Percentiles rank a stretch among this genome's conserved stretches.
These are phyloP conservation scores for Gossypium gossypioides DNA, from an alignment of 441 rosid genomes.

Conservation along the genomic window DNA sequence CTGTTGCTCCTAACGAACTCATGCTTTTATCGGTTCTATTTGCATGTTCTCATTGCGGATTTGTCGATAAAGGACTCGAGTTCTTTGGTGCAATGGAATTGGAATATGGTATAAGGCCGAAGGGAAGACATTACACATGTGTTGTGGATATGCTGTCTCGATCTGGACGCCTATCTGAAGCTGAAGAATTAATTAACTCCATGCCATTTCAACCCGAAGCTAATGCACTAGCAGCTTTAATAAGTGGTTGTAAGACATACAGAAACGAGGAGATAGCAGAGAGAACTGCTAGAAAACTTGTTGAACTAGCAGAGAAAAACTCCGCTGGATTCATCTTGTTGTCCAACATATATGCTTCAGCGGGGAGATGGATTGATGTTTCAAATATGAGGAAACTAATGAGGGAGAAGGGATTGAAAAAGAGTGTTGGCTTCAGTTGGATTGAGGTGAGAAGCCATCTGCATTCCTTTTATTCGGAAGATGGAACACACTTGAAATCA, in stretches of 20 bases:
- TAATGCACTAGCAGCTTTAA: slow-evolving; percentile 40
- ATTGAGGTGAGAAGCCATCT: slow-evolving; percentile 36
- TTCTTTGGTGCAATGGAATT: slow-evolving; percentile 38
- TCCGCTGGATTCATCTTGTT: slow-evolving; percentile 34
- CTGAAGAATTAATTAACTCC: slow-evolving; percentile 41
- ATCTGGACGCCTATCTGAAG: slow-evolving; percentile 44
- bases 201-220: slow-evolving; percentile 45
- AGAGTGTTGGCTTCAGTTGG: slow-evolving; percentile 52
- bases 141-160: slow-evolving; percentile 56
- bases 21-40: slow-evolving; percentile 43
- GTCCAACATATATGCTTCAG: slow-evolving; percentile 51
- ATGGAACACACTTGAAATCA: slow-evolving; percentile 25
- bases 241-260: slow-evolving; percentile 44
- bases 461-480: slow-evolving; percentile 38
- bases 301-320: slow-evolving; percentile 26
- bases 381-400: slow-evolving; percentile 37
- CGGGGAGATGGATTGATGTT: slow-evolving; percentile 47
- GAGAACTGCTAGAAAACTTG: slow-evolving; percentile 36
- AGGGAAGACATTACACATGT: slow-evolving; percentile 41
- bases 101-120: slow-evolving; percentile 33
- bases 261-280: slow-evolving; percentile 37
- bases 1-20: slow-evolving; percentile 33
- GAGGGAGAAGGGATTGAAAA: slow-evolving; percentile 48
- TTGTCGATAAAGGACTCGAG: slow-evolving; percentile 40
- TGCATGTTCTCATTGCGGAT: slow-evolving; percentile 57